phyloP scores from a whole-genome alignment of 2,329 filamentous ascomycete genomes.

The Cadophora sp. region DNA sequence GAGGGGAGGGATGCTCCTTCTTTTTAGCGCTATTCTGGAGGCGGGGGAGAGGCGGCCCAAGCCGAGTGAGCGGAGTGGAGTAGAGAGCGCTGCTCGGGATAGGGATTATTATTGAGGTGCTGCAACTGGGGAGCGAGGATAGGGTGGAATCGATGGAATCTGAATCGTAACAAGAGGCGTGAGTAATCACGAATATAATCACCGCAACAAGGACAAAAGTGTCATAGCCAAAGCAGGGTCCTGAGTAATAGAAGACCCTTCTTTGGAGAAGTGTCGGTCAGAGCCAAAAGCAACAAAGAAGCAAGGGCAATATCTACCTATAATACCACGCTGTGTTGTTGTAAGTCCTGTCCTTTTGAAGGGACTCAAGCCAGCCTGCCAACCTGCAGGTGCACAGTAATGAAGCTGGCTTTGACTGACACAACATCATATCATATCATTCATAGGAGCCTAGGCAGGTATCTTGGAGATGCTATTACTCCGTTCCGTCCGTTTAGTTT shows the following conservation, averaged over 20 bases:
- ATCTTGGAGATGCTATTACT: too few species aligned
- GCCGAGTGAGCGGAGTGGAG: background rate
- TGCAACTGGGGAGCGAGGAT: background rate
- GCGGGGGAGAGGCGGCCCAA: slow-evolving; percentile 12
- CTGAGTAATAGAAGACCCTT: background rate
- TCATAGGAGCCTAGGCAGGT: too few species aligned
- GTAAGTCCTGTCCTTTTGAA: background rate
- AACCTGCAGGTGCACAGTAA: slow-evolving; percentile 10
- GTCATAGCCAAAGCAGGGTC: too few species aligned
- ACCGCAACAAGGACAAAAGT: background rate
- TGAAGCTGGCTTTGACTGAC: background rate
- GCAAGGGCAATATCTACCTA: background rate
- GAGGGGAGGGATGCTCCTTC: too few species aligned
- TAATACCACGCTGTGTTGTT: background rate
- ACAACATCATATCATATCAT: background rate
- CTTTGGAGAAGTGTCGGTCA: background rate
- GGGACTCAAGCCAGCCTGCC: background rate
- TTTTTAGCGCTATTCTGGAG: background rate
- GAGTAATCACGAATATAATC: slow-evolving; percentile 1
- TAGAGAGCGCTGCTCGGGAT: background rate
- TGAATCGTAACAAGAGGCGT: slow-evolving; percentile 3
- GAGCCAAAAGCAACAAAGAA: background rate
- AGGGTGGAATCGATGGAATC: background rate
- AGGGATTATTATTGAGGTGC: slow-evolving; percentile 6
- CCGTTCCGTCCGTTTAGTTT: background rate